Percentiles rank a stretch among this genome's conserved stretches.
Conservation (phyloP, 352 stramenopile species). For the Blastocystis sp. region DNA sequence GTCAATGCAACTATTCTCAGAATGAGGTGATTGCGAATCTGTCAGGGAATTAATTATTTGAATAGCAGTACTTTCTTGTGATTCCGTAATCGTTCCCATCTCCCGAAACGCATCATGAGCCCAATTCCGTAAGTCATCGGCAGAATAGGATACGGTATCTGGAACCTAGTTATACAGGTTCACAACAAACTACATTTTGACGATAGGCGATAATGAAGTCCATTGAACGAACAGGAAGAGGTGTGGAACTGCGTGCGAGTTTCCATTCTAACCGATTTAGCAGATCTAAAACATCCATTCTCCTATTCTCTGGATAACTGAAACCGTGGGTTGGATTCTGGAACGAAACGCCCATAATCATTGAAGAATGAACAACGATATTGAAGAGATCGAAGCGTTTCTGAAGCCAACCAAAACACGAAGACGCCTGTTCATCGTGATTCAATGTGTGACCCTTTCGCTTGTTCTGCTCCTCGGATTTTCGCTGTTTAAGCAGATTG, state of each 20-base stretch:
- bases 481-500: not conserved
- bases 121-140: not conserved
- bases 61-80: not conserved
- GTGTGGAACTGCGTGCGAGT: not conserved
- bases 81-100: not conserved
- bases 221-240: slow-evolving; percentile 10
- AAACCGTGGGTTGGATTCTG: too few relatives aligned
- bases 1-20: too few relatives aligned
- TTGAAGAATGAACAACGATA: slow-evolving; percentile 24
- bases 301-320: too few relatives aligned
- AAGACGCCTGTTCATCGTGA: not conserved
- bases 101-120: not conserved
- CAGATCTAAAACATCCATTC: not conserved
- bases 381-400: slow-evolving; percentile 28
- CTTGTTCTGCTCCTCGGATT: not conserved
- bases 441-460: not conserved
- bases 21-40: not conserved
- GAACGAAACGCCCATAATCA: too few relatives aligned
- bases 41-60: not conserved
- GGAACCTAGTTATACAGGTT: not conserved
- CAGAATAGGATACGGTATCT: not conserved
- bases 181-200: slow-evolving; percentile 9
- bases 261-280: not conserved
- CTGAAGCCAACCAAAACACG: slow-evolving; percentile 33
- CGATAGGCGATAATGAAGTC: not conserved